phyloP scores from a whole-genome alignment of 2,329 filamentous ascomycete species.

The Phyllosticta paracitricarpa region DNA sequence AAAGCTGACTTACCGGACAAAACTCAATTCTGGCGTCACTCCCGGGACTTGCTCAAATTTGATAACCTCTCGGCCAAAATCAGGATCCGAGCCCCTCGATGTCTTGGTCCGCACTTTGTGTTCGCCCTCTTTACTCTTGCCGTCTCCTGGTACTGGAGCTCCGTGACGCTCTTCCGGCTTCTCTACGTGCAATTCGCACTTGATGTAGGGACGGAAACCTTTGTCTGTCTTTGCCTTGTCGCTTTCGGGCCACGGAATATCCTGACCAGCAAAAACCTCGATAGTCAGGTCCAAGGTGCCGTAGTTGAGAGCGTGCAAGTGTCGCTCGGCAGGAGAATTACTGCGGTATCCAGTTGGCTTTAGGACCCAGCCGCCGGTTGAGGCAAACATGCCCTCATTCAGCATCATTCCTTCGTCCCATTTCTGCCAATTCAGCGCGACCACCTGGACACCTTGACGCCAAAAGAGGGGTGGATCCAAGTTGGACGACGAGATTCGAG shows the following conservation, averaged over 20 bases:
- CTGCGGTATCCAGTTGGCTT: slow-evolving; percentile 68
- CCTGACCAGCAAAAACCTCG: slow-evolving; percentile 65
- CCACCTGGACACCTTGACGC: slow-evolving; percentile 81
- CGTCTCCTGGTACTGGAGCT: slow-evolving; percentile 34
- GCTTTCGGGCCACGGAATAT: slow-evolving; percentile 57
- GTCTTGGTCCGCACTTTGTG: slow-evolving; percentile 38
- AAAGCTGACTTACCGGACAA: slow-evolving; percentile 34
- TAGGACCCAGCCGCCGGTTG: slow-evolving; percentile 70
- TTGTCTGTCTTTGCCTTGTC: slow-evolving; percentile 29
- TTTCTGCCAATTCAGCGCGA: slow-evolving; percentile 89
- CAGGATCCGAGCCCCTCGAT: slow-evolving; percentile 32
- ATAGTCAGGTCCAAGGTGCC: slow-evolving; percentile 58
- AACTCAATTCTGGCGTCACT: slow-evolving; percentile 38
- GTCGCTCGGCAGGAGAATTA: slow-evolving; percentile 23
- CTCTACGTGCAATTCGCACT: slow-evolving; percentile 73
- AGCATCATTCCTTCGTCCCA: slow-evolving; percentile 93
- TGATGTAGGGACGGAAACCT: slow-evolving; percentile 64
- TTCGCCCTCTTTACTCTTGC: slow-evolving; percentile 44
- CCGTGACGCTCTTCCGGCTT: slow-evolving; percentile 42
- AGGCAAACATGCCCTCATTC: slow-evolving; percentile 84
- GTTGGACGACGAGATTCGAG: slow-evolving; percentile 76
- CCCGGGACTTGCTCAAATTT: slow-evolving; percentile 33
- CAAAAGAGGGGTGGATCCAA: slow-evolving; percentile 77
- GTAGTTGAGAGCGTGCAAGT: slow-evolving; percentile 39
- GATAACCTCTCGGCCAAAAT: slow-evolving; percentile 36